Base-by-base conservation (phyloP, 148 eudicot genomes). In the Rhododendron vialii region DNA sequence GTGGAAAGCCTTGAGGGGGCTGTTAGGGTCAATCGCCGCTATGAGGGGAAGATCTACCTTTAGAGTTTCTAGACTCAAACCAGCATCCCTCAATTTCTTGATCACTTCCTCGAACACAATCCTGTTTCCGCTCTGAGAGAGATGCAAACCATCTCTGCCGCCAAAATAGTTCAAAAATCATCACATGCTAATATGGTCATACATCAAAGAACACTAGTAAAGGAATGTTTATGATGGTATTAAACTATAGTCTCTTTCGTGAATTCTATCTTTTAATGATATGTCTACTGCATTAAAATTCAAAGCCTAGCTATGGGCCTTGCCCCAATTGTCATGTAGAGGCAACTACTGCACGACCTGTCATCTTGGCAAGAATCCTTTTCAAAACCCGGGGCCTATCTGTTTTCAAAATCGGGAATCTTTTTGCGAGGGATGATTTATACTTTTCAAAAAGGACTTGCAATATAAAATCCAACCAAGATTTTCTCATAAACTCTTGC, bases 61-160 rank as follows among this genome's bases (percentile, higher is more conserved):
- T 51, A 96, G 84, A 85, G 87, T 89, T 87, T 96, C 96, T 51
- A 91, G 89, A 84, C 93, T 88, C 79, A 94, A 84, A 51, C 92
- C 92, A 41, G 82, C 86, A 63, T 91, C 91, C 85, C 84, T 89
- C 78, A 95, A 93, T 88, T 88, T 90, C 82, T 26, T 85, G 17
- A 93, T 71, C 82, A 95, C 92, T 85, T 92, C 94, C 87, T 96
- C 99, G 41, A 92, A 93, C 9, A 96, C 98, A 83, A 92, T 78
- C 84, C 84, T 89, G 89, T 94, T 96, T 30, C 99, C 98, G 20
- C 86, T 82, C 73, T 67, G 86, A 48, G 93, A 88, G 8, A 96
- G 92, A 84, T 96, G 99, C 93, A 96, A 89, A 78, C 99, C 99
- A 89, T 96, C 98, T 51, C 99, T 96, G 93, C 78, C 85, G 18